Percentiles rank a stretch among this genome's conserved stretches.
Evolutionary conservation across 352 stramenopile species (phyloP).

Genomic region (Pythium phragmiticola): DNA sequence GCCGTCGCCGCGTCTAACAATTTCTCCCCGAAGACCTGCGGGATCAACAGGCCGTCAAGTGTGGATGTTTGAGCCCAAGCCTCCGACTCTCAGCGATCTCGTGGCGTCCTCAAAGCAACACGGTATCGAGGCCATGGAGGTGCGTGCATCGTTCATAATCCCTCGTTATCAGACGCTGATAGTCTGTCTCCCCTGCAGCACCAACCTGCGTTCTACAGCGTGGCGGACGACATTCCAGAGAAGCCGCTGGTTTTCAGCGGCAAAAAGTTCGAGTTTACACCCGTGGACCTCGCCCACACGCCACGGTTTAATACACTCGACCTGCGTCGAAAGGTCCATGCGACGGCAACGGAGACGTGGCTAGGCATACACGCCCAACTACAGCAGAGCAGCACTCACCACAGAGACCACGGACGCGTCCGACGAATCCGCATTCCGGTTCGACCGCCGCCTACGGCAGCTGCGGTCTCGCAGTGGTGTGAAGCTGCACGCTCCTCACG

Average conservation of each 20-base stretch:
- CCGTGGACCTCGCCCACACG: conserved; percentile 35
- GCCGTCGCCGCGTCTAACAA: background rate
- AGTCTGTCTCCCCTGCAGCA: conserved; percentile 30
- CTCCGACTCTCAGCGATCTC: conserved; percentile 46
- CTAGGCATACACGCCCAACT: background rate
- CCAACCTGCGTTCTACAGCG: conserved; percentile 53
- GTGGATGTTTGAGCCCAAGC: conserved; percentile 45
- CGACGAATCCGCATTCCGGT: conserved; percentile 16
- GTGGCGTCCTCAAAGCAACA: conserved; percentile 40
- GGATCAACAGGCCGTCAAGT: conserved; percentile 17
- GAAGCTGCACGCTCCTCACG: background rate
- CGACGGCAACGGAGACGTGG: background rate
- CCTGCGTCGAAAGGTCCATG: background rate
- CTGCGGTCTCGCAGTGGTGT: conserved; percentile 14
- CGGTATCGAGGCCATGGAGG: conserved; percentile 48
- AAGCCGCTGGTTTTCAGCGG: conserved; percentile 78
- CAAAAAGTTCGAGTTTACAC: conserved; percentile 61
- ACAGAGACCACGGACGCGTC: background rate
- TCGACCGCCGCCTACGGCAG: conserved; percentile 11
- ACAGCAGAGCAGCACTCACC: background rate
- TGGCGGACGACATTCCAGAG: conserved; percentile 53
- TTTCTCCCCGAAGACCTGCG: background rate
- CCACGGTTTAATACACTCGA: conserved; percentile 45
- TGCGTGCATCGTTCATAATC: conserved; percentile 4
- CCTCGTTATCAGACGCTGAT: background rate